These are phyloP conservation scores for Pseudodiploospora longispora DNA, from an alignment of 2,329 filamentous ascomycete species.

Conservation along the genomic window DNA sequence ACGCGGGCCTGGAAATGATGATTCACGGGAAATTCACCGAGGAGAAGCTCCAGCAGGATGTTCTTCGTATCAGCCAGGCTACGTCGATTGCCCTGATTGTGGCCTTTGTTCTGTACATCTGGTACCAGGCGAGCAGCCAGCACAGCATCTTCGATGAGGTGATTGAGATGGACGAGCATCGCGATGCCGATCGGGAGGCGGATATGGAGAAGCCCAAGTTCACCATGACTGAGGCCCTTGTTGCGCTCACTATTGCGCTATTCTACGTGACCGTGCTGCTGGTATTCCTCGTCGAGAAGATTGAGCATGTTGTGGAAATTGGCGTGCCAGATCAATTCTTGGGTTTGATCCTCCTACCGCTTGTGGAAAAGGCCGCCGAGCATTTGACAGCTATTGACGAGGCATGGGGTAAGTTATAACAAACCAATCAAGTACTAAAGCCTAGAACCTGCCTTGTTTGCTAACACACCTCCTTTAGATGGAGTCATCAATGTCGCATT, in stretches of 20 bases:
- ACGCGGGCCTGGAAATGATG: slow-evolving; percentile 21
- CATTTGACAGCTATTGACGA: slow-evolving; percentile 64
- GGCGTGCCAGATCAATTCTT: slow-evolving; percentile 25
- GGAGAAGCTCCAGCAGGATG: slow-evolving; percentile 34
- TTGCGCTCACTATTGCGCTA: slow-evolving; percentile 50
- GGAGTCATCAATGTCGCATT: slow-evolving; percentile 61
- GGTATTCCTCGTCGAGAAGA: slow-evolving; percentile 58
- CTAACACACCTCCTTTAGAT: slow-evolving; percentile 23
- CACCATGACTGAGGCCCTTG: slow-evolving; percentile 55
- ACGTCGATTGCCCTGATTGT: slow-evolving; percentile 37
- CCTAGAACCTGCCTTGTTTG: background rate
- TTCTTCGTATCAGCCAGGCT: slow-evolving; percentile 52
- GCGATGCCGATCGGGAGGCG: slow-evolving; percentile 48
- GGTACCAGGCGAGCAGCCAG: slow-evolving; percentile 57
- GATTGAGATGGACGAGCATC: slow-evolving; percentile 38
- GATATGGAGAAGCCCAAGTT: slow-evolving; percentile 49
- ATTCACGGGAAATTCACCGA: slow-evolving; percentile 40
- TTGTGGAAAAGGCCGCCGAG: slow-evolving; percentile 65
- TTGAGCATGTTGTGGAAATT: slow-evolving; percentile 38
- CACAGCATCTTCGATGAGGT: slow-evolving; percentile 56
- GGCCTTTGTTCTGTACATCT: slow-evolving; percentile 51
- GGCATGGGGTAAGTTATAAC: slow-evolving; percentile 40
- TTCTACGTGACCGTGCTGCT: slow-evolving; percentile 56
- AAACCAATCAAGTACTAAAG: background rate
- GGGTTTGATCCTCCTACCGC: slow-evolving; percentile 54